Base-by-base conservation (phyloP, 768 basidiomycete genomes). In the Termitomyces sp. region DNA sequence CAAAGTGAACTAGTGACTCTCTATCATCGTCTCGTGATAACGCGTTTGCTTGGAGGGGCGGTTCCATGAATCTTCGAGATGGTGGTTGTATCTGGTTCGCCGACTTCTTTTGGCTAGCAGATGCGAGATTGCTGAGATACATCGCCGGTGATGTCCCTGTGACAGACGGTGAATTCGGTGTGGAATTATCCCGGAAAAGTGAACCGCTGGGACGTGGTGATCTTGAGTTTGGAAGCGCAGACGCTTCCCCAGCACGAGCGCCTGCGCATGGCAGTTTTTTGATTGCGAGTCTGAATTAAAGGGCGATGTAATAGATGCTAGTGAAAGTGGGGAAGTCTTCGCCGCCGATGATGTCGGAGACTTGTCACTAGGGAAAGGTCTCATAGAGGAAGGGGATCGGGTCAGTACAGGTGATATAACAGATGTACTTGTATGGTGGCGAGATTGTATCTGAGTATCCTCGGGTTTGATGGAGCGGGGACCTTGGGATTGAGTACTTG, bases 221-320 rank as follows among this genome's bases (percentile, higher is more conserved):
- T 65, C 68, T 63, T 56, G 70, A 69, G 63, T 69, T 70, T 70
- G 74, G 78, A 66, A 81, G 85, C 87, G 88, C 88, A 88, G 88
- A 87, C 86, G 83, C 82, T 76, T 85, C 86, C 88, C 87, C 87
- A 83, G 86, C 69, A 68, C 82, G 80, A 80, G 81, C 87, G 83
- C 87, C 88, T 88, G 88, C 88, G 88, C 87, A 83, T 69, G 76
- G 81, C 60, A 87, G 81, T 90, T 89, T 89, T 90, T 89, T 89
- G 86, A 72, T 81, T 79, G 81, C 60, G 65, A 57, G 40, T 70
- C 66, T n/a, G 75, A 69, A 64, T 71, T 70, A 62, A 71, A 76
- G 9, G 79, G 79, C 17, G 76, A 72, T 14, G 77, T 79, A 52
- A 80, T 80, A 7, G 77, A 74, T 25, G 78, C 71, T 3, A 79